Percentiles rank a stretch among this genome's conserved stretches.
These are phyloP conservation scores for Cetraspora pellucida DNA, from an alignment of 192 early-diverging fungal genomes.

Conservation along the genomic window DNA sequence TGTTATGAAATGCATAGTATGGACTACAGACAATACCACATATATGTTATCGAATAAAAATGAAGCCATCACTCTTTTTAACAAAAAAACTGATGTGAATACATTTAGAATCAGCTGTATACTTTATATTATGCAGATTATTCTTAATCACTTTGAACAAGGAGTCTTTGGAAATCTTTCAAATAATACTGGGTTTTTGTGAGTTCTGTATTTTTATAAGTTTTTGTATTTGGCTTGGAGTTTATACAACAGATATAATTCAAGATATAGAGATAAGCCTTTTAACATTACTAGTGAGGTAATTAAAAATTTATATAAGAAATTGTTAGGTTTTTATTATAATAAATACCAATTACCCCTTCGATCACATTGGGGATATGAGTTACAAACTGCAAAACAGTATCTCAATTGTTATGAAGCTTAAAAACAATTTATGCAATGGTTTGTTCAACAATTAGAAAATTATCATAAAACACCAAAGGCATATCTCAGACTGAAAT, in stretches of 20 bases:
- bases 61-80: not conserved
- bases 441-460: not conserved
- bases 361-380: not conserved
- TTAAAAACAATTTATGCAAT: not conserved
- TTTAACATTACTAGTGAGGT: not conserved
- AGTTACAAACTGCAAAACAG: not conserved
- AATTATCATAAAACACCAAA: not conserved
- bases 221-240: not conserved
- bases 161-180: not conserved
- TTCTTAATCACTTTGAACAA: not conserved
- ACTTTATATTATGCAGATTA: not conserved
- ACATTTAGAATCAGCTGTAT: not conserved
- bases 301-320: slow-evolving; percentile 1
- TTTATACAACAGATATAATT: not conserved
- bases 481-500: not conserved
- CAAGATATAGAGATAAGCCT: not conserved
- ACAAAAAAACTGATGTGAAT: not conserved
- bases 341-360: not conserved
- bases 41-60: not conserved
- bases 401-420: not conserved
- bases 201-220: not conserved
- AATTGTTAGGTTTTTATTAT: not conserved
- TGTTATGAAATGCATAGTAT: not conserved
- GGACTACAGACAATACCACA: slow-evolving; percentile 3
- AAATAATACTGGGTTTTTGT: not conserved